Conservation (phyloP, 768 basidiomycete genomes). For the Mycena leptocephala region DNA sequence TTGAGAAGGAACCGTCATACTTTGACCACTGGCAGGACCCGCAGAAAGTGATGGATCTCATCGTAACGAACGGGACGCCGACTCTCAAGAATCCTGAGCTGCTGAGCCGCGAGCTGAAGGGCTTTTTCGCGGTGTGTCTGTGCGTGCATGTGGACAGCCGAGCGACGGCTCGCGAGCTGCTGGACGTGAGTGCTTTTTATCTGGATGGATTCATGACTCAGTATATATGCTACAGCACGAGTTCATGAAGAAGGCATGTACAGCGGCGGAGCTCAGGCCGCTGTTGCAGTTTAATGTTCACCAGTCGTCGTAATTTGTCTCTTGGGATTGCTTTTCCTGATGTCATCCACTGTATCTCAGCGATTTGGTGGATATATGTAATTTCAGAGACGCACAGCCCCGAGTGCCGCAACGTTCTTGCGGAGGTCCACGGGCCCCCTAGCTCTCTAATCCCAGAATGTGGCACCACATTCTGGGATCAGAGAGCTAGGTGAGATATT, state of each 20-base stretch:
- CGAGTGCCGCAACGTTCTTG: too few species aligned
- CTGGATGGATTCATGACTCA: background rate
- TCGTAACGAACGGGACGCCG: constrained; percentile 98
- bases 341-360: too few species aligned
- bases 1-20: constrained; percentile 97
- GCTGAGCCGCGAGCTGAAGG: constrained; percentile 93
- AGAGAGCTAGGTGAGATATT: background rate
- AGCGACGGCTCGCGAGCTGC: constrained; percentile 89
- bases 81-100: constrained; percentile 97
- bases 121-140: constrained; percentile 98
- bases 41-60: constrained; percentile 94
- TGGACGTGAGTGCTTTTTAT: constrained; percentile 72
- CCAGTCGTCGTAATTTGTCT: too few species aligned
- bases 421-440: too few species aligned
- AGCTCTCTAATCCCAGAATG: too few species aligned
- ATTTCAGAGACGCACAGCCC: too few species aligned
- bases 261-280: constrained; percentile 86
- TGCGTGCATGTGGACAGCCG: constrained; percentile 97
- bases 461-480: too few species aligned
- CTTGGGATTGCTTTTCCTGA: too few species aligned
- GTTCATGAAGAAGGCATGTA: constrained; percentile 93
- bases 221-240: constrained; percentile 79
- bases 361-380: too few species aligned
- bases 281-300: constrained; percentile 87
- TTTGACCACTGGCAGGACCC: constrained; percentile 97